Base-by-base conservation (phyloP, 768 basidiomycete genomes). In the Podaxis sp. region DNA sequence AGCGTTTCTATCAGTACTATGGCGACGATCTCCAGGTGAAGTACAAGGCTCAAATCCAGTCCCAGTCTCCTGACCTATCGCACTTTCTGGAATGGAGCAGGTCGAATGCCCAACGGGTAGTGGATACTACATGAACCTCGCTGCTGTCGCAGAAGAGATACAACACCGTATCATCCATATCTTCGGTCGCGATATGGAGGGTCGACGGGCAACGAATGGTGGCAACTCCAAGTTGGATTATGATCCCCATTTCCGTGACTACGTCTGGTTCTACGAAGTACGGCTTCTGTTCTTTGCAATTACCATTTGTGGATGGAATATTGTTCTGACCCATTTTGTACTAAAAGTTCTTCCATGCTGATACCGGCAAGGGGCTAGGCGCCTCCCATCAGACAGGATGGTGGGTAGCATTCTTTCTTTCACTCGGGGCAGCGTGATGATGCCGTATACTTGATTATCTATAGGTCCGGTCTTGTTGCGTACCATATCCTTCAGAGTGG, bases 151-250 rank as follows among this genome's bases (percentile, higher is more conserved):
- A 4, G 96, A 98, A 70, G 97, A 99, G 75, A 95, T 99, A 61
- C 97, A 99, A 74, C 96, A 99, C 72, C 89, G 97, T n/a, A 88
- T 99, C 65, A 99, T 99, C 61, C 95, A 99, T 74, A 95, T 99
- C 69, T 99, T 99, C 70, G 89, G 93, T n/a, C 87, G 95, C 28
- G 96, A 99, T 71, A 74, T 85, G 65, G 84, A 93, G 64, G 95
- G 96, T 9, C 83, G 85, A 64, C 82, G 97, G 44, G 95, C 97
- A 0, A 91, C 90, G 17, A 99, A 99, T 71, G 97, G 96, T 19
- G 94, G 94, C 6, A 90, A 90, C 70, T 80, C 85, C 39, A 92
- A 88, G 73, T 77, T 99, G 66, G 93, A 99, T 74, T 81, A 84
- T 62, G 97, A 99, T 73, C 94, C 95, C 15, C 85, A 97, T 78